Conservation (phyloP, 176 grass and related monocot species). For the Thalia dealbata region DNA sequence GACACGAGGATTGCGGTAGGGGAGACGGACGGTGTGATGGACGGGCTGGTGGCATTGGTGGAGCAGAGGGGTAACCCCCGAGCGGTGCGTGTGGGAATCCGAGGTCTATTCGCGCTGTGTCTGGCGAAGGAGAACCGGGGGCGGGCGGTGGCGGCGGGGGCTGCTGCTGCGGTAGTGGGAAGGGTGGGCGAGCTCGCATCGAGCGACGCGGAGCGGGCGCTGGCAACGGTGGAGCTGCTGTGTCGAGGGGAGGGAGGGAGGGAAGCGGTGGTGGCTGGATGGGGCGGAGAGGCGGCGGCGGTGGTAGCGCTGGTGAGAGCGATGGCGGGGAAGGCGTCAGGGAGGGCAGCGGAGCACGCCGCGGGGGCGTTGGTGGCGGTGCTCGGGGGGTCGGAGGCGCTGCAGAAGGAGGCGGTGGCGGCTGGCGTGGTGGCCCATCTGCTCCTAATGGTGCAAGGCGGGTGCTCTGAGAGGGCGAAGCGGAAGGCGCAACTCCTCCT, state of each 20-base stretch:
- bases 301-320: constrained; percentile 25
- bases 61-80: constrained; percentile 54
- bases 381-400: constrained; percentile 48
- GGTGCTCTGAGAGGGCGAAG: constrained; percentile 84
- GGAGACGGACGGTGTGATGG: constrained; percentile 36
- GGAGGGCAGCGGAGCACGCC: constrained; percentile 80
- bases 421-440: constrained; percentile 65
- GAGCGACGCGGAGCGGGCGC: constrained; percentile 44
- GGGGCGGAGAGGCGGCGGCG: constrained; percentile 28
- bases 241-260: constrained; percentile 66
- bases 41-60: constrained; percentile 34
- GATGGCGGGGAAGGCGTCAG: constrained; percentile 54
- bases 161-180: constrained; percentile 41
- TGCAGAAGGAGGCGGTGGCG: constrained; percentile 80
- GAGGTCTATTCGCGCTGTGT: constrained; percentile 65
- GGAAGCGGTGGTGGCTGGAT: constrained; percentile 50
- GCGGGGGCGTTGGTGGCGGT: constrained; percentile 69
- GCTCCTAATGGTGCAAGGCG: constrained; percentile 82
- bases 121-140: constrained; percentile 72
- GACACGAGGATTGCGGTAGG: constrained; percentile 33
- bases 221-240: constrained; percentile 73
- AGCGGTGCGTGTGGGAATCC: constrained; percentile 65
- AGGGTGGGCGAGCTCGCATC: constrained; percentile 8
- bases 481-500: constrained; percentile 87
- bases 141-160: constrained; percentile 43